phyloP scores from a whole-genome alignment of 2,329 filamentous ascomycete species.

The Chrysoporthe puriensis region DNA sequence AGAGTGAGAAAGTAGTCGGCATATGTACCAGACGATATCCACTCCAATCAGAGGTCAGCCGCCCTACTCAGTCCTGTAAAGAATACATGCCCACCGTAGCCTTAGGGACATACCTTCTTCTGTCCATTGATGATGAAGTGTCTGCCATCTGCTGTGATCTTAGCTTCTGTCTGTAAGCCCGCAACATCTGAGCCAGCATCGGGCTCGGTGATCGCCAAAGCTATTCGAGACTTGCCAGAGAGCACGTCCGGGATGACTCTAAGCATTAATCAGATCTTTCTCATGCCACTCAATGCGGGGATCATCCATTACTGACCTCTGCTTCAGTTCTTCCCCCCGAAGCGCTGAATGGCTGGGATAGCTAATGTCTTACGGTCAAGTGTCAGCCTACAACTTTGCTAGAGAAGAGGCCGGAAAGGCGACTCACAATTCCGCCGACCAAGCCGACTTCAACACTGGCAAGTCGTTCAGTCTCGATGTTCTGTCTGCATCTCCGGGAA shows the following conservation, averaged over 20 bases:
- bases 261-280: constrained; percentile 11
- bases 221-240: constrained; percentile 40
- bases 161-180: constrained; percentile 28
- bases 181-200: constrained; percentile 31
- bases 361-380: constrained; percentile 19
- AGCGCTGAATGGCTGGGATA: constrained; percentile 33
- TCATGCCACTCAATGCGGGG: constrained; percentile 31
- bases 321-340: constrained; percentile 32
- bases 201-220: constrained; percentile 32
- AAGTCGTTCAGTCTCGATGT: constrained; percentile 26
- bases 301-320: constrained; percentile 29
- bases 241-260: constrained; percentile 39
- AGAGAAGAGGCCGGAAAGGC: too few relatives aligned
- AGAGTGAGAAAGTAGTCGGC: constrained; percentile 62
- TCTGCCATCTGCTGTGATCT: constrained; percentile 23
- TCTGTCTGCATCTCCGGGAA: constrained; percentile 3
- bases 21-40: constrained; percentile 62
- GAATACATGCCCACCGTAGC: too few relatives aligned
- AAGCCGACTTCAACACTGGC: constrained; percentile 30
- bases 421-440: constrained; percentile 25
- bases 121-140: constrained; percentile 62
- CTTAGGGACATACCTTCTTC: constrained; percentile 46
- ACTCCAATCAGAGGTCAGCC: constrained; percentile 39
- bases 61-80: not conserved
- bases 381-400: not conserved